These are phyloP conservation scores for Pythium vanterpoolii DNA, from an alignment of 352 stramenopile species.

Conservation along the genomic window DNA sequence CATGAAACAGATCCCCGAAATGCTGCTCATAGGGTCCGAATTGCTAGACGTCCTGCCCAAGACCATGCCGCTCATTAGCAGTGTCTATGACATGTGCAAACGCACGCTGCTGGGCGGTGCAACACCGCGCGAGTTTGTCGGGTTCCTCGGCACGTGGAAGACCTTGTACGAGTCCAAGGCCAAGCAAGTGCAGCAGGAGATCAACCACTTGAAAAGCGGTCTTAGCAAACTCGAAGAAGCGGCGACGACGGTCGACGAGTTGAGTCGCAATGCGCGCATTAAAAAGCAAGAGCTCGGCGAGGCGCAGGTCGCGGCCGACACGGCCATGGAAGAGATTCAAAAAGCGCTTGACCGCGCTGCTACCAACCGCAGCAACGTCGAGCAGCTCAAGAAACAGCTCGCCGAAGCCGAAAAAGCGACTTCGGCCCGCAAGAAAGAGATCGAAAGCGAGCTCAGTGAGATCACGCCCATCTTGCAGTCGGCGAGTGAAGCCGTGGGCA, in stretches of 20 bases:
- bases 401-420: constrained; percentile 89
- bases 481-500: constrained; percentile 88
- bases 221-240: constrained; percentile 91
- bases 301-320: constrained; percentile 88
- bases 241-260: constrained; percentile 87
- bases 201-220: constrained; percentile 87
- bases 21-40: constrained; percentile 58
- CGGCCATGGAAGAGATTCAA: constrained; percentile 95
- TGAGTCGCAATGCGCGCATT: constrained; percentile 81
- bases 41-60: constrained; percentile 55
- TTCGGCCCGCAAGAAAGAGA: constrained; percentile 87
- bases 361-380: constrained; percentile 87
- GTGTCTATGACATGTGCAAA: constrained; percentile 66
- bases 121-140: constrained; percentile 83
- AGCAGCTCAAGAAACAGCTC: constrained; percentile 90
- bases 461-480: constrained; percentile 92
- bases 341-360: constrained; percentile 89
- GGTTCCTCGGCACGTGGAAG: constrained; percentile 82
- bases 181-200: constrained; percentile 83
- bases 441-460: constrained; percentile 90
- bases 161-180: constrained; percentile 72
- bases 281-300: constrained; percentile 89
- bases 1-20: constrained; percentile 74
- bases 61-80: constrained; percentile 52
- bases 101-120: constrained; percentile 37